Conservation (phyloP, 306 rosid genomes). For the Cucumis melo region DNA sequence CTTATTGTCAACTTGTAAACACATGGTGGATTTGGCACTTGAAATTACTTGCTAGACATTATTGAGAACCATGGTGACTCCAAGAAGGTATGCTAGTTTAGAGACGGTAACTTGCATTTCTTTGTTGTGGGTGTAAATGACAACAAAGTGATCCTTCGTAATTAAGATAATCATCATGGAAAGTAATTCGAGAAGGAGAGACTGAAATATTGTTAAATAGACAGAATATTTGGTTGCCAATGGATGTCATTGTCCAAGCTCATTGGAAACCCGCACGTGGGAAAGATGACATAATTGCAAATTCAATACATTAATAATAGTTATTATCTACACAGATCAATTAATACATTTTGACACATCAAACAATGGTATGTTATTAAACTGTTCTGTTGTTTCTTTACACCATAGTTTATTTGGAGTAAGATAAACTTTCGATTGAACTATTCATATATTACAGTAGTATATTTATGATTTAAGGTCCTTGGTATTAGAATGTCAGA, state of each 20-base stretch:
- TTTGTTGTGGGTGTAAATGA: constrained; percentile 45
- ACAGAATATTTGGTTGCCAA: constrained; percentile 67
- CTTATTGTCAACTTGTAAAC: not conserved
- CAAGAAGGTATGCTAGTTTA: constrained; percentile 50
- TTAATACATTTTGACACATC: not conserved
- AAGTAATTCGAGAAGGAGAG: constrained; percentile 53
- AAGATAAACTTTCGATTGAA: not conserved
- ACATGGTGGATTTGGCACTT: constrained; percentile 18
- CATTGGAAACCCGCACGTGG: constrained; percentile 54
- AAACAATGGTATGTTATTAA: not conserved
- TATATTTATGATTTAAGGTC: not conserved
- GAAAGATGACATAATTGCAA: constrained; percentile 11
- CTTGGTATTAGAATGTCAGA: not conserved
- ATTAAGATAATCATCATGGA: constrained; percentile 37
- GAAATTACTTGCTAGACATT: constrained; percentile 86
- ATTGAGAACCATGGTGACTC: constrained; percentile 63
- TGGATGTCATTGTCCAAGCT: constrained; percentile 67
- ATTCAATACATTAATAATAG: constrained; percentile 6
- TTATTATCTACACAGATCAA: not conserved
- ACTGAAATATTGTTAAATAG: constrained; percentile 45
- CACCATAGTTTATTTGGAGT: not conserved
- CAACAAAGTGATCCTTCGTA: constrained; percentile 30
- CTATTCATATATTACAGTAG: not conserved
- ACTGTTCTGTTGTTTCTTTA: not conserved
- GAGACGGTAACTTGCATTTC: constrained; percentile 40